A percentile compares a stretch with the other conserved stretches of the same genome.
phyloP scores from a whole-genome alignment of 106 monocot genomes.

The Vanilla planifolia region DNA sequence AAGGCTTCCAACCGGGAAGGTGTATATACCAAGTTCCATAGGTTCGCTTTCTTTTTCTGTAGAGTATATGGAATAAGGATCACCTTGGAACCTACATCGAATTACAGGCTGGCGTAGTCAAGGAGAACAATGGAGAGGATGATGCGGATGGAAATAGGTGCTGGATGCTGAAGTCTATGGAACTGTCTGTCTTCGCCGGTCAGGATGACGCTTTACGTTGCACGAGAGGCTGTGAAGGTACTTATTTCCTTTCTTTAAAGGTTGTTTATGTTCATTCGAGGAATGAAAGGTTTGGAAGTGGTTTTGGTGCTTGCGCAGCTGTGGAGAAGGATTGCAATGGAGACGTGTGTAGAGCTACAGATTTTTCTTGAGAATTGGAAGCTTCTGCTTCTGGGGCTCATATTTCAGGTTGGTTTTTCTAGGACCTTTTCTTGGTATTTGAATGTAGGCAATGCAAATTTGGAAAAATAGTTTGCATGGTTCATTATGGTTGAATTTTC shows the following conservation, averaged over 20 bases:
- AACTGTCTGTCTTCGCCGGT: neutral
- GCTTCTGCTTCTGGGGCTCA: conserved; percentile 32
- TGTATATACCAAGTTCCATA: neutral
- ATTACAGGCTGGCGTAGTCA: neutral
- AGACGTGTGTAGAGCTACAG: conserved; percentile 23
- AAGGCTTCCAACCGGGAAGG: neutral
- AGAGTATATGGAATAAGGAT: neutral
- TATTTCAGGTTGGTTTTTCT: conserved; percentile 24
- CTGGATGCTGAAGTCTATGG: conserved; percentile 4
- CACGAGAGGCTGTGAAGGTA: conserved; percentile 23
- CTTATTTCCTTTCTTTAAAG: neutral
- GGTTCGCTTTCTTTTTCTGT: neutral
- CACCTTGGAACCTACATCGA: neutral
- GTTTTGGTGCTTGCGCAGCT: conserved; percentile 13
- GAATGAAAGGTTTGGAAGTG: neutral
- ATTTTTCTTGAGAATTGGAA: conserved; percentile 37
- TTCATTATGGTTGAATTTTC: too few species aligned
- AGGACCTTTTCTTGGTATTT: neutral
- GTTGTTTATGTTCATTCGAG: neutral
- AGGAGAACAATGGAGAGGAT: neutral
- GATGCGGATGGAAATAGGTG: neutral
- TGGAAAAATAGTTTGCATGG: neutral
- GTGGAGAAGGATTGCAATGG: conserved; percentile 27
- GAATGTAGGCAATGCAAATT: neutral
- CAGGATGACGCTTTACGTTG: conserved; percentile 24